Conservation (phyloP, 257 asterid genomes). For the Oldenlandia corymbosa region DNA sequence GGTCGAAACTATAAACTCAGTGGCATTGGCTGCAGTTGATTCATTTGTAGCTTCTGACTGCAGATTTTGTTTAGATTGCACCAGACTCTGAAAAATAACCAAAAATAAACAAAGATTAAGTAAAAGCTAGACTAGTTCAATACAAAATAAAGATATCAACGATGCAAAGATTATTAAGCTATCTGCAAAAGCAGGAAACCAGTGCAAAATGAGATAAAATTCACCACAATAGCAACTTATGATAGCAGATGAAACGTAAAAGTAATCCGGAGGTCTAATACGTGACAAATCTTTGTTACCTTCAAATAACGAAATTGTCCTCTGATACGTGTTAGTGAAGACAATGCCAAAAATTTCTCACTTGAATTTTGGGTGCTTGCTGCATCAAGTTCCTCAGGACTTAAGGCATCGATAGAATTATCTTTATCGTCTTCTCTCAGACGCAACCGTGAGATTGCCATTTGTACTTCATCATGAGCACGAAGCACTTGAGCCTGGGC, state of each 20-base stretch:
- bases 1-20: slow-evolving; percentile 18
- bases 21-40: slow-evolving; percentile 32
- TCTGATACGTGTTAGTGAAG: slow-evolving; percentile 65
- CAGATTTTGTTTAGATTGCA: slow-evolving; percentile 50
- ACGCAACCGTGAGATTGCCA: slow-evolving; percentile 92
- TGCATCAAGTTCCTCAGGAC: slow-evolving; percentile 68
- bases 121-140: not conserved
- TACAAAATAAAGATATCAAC: not conserved
- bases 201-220: too few relatives aligned
- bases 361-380: slow-evolving; percentile 82
- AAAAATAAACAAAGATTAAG: not conserved
- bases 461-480: slow-evolving; percentile 90
- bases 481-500: slow-evolving; percentile 92
- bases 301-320: slow-evolving; percentile 97
- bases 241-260: not conserved
- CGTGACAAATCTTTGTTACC: slow-evolving; percentile 34
- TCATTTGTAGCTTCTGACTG: slow-evolving; percentile 33
- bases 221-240: not conserved
- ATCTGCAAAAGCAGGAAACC: too few relatives aligned
- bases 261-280: slow-evolving; percentile 12
- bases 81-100: slow-evolving; percentile 63
- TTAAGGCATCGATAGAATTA: slow-evolving; percentile 72
- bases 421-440: slow-evolving; percentile 71
- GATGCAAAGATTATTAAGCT: too few relatives aligned
- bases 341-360: slow-evolving; percentile 72